Evolutionary conservation across 495 filamentous ascomycete species (phyloP).

Genomic region (Penicillium egyptiacum): DNA sequence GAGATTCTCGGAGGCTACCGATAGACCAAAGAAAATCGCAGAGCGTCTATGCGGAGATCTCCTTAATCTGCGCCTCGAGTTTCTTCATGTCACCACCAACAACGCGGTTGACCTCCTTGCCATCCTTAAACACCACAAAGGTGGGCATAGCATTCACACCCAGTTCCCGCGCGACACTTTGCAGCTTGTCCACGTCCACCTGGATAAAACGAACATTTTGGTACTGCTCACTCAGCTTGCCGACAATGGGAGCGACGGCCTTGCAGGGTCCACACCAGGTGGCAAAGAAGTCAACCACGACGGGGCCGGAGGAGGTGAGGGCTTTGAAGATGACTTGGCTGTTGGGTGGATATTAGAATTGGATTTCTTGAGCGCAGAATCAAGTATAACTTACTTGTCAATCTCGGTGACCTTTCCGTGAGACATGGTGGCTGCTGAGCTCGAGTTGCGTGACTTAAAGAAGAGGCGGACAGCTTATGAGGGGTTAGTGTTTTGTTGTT

Average conservation of each 20-base stretch:
- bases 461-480: constrained; percentile 23
- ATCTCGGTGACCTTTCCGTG: constrained; percentile 33
- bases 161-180: constrained; percentile 68
- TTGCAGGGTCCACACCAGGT: constrained; percentile 35
- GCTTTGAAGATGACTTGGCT: constrained; percentile 35
- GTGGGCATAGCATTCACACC: constrained; percentile 88
- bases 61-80: constrained; percentile 46
- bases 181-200: constrained; percentile 81
- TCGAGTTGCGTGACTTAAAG: constrained; percentile 15
- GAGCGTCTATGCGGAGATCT: constrained; percentile 28
- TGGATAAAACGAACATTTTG: constrained; percentile 70
- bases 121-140: constrained; percentile 76
- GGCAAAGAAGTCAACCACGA: constrained; percentile 32
- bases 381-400: constrained; percentile 26
- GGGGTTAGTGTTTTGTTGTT: constrained; percentile 14
- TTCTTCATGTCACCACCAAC: constrained; percentile 71
- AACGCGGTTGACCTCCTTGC: constrained; percentile 55
- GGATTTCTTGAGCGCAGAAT: background rate
- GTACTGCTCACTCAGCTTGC: constrained; percentile 40
- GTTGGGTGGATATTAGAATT: constrained; percentile 14
- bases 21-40: background rate
- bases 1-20: background rate
- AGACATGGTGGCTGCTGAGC: constrained; percentile 21
- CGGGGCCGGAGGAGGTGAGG: constrained; percentile 27
- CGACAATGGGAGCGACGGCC: constrained; percentile 29